These are phyloP conservation scores for Neurospora intermedia DNA, from an alignment of 495 filamentous ascomycete genomes.

Conservation along the genomic window DNA sequence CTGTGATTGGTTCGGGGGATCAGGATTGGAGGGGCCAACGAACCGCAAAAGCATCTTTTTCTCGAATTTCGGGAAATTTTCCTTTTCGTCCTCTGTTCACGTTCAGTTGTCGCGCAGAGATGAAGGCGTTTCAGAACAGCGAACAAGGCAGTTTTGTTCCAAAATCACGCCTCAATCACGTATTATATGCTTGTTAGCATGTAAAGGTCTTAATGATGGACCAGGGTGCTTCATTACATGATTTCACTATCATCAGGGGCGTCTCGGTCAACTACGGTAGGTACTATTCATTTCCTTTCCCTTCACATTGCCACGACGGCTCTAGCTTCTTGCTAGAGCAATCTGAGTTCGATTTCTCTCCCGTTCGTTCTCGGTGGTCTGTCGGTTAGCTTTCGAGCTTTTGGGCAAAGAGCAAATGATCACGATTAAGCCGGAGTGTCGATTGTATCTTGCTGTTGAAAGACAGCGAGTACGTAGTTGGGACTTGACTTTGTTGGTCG, in stretches of 20 bases:
- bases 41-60: not conserved
- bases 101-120: not conserved
- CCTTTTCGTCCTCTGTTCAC: not conserved
- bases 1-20: not conserved
- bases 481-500: constrained; percentile 85
- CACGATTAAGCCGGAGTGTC: constrained; percentile 96
- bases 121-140: not conserved
- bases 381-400: constrained; percentile 13
- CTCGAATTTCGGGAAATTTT: not conserved
- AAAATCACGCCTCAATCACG: not conserved
- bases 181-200: not conserved
- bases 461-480: constrained; percentile 70
- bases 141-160: not conserved
- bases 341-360: constrained; percentile 31
- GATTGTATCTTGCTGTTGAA: constrained; percentile 55
- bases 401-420: constrained; percentile 46
- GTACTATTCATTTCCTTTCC: not conserved
- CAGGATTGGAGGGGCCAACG: not conserved
- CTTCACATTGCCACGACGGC: constrained; percentile 25
- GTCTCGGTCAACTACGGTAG: constrained; percentile 2
- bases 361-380: constrained; percentile 35
- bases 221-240: not conserved
- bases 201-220: not conserved
- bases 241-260: not conserved
- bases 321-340: constrained; percentile 30